Evolutionary conservation across 2,329 filamentous ascomycete species (phyloP).

Genomic region (Paramyrothecium roridum): DNA sequence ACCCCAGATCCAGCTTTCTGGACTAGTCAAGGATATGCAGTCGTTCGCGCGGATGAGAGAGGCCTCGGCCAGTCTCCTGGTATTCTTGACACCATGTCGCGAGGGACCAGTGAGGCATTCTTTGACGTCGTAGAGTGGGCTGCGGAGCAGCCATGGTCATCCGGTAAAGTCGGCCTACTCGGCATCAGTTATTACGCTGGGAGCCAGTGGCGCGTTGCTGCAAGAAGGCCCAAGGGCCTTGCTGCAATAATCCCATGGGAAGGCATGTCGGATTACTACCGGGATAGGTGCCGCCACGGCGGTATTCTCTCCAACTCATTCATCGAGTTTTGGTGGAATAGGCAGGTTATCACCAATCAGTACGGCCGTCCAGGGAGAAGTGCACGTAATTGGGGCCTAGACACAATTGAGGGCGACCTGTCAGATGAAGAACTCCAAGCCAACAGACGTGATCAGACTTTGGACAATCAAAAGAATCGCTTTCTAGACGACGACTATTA

Average conservation of each 20-base stretch:
- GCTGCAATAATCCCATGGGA: slow-evolving; percentile 47
- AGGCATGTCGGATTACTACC: slow-evolving; percentile 52
- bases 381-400: slow-evolving; percentile 49
- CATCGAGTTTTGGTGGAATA: slow-evolving; percentile 35
- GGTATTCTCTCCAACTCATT: slow-evolving; percentile 58
- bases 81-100: slow-evolving; percentile 46
- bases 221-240: slow-evolving; percentile 41
- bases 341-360: slow-evolving; percentile 49
- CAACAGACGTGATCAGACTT: slow-evolving; percentile 46
- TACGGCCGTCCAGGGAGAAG: slow-evolving; percentile 55
- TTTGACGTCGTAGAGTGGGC: slow-evolving; percentile 49
- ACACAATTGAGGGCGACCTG: slow-evolving; percentile 58
- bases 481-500: slow-evolving; percentile 65
- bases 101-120: slow-evolving; percentile 43
- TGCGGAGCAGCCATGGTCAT: slow-evolving; percentile 39
- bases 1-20: slow-evolving; percentile 56
- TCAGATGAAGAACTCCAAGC: slow-evolving; percentile 45
- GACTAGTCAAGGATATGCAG: slow-evolving; percentile 50
- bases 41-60: slow-evolving; percentile 51
- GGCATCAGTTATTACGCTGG: slow-evolving; percentile 47
- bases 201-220: slow-evolving; percentile 46
- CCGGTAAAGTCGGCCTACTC: slow-evolving; percentile 44
- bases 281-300: slow-evolving; percentile 58
- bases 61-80: slow-evolving; percentile 46
- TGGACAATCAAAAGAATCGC: slow-evolving; percentile 43